Conservation (phyloP, 768 basidiomycete species). For the Trametes elegans region DNA sequence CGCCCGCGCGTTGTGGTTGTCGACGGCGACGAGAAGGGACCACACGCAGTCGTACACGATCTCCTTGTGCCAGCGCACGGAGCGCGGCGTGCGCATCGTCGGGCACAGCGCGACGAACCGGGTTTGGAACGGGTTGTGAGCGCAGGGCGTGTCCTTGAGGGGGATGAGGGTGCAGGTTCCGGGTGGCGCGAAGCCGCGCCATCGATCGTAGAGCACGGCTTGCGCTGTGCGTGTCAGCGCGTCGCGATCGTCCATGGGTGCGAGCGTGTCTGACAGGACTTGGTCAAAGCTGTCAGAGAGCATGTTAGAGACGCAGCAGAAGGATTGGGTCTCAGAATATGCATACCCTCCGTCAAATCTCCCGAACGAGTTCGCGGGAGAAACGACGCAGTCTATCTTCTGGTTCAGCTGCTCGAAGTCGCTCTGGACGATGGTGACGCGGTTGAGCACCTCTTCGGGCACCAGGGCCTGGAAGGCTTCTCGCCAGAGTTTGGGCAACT, state of each 20-base stretch:
- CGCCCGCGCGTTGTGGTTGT: constrained; percentile 9
- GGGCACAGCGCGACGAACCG: constrained; percentile 16
- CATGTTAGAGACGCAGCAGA: not conserved
- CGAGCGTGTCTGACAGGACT: constrained; percentile 1
- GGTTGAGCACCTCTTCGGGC: not conserved
- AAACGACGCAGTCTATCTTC: constrained; percentile 28
- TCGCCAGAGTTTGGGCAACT: not conserved
- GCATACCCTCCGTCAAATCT: constrained; percentile 30
- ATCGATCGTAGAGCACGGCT: constrained; percentile 9
- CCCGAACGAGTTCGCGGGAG: constrained; percentile 31
- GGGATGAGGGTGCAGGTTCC: constrained; percentile 20
- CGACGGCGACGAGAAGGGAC: constrained; percentile 22
- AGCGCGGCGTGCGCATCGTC: constrained; percentile 14
- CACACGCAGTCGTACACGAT: constrained; percentile 28
- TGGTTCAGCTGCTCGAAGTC: constrained; percentile 1
- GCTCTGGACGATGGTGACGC: constrained; percentile 6
- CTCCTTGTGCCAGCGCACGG: constrained; percentile 22
- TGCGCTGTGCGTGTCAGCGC: constrained; percentile 12
- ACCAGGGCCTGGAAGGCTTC: not conserved
- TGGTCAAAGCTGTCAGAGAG: not conserved
- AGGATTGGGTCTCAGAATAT: not conserved
- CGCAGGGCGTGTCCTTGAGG: constrained; percentile 6
- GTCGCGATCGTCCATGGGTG: not conserved
- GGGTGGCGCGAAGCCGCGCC: constrained; percentile 17
- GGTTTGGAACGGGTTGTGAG: constrained; percentile 2